Evolutionary conservation across 2,329 filamentous ascomycete genomes (phyloP), one percentile per base, ranked within the genome.

Genomic region (Colletotrichum melonis): DNA sequence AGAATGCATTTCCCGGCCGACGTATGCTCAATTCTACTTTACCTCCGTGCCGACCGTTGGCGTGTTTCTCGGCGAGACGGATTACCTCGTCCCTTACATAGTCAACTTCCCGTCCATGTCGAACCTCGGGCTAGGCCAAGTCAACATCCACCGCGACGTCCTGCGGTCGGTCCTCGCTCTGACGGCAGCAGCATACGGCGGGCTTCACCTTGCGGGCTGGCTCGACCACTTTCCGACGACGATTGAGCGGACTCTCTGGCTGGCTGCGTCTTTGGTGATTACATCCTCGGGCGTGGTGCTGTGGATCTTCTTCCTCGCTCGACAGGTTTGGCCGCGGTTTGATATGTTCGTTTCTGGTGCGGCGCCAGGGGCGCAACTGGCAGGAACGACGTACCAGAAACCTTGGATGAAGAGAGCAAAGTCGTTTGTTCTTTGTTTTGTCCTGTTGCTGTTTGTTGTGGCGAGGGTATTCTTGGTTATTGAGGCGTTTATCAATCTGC

Each of bases 191-290:
- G 69, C 63, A 4, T 74, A 72, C 24, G 72, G 72, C 22, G 69
- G 63, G 16, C 60, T 79, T 4, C 79, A 80, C 57, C 60, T 76
- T 9, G 73, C 76, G 1, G 78, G 75, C 8, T 80, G 78, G 78
- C 76, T 78, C 28, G 76, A 79, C 26, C 72, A 79, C 60, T 80
- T 79, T 60, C 76, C 78, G 1, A 76, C 74, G 14, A 30, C 38
- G 4, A 30, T 68, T 3, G 79, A 80, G 55, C 46, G 49, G 57
- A 78, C 73, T 67, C 52, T 79, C 19, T 80, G 78, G 76, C 66
- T 78, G 5, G 71, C 65, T 3, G 65, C 77, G 14, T 49, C 75
- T 1, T 76, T 78, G 62, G 76, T 78, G 9, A 69, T 69, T 12
- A 64, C 72, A 2, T 75, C 66, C 58, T 73, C 71, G 8, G 71